Conservation (phyloP, 768 basidiomycete species). For the Amyloporia xantha region DNA sequence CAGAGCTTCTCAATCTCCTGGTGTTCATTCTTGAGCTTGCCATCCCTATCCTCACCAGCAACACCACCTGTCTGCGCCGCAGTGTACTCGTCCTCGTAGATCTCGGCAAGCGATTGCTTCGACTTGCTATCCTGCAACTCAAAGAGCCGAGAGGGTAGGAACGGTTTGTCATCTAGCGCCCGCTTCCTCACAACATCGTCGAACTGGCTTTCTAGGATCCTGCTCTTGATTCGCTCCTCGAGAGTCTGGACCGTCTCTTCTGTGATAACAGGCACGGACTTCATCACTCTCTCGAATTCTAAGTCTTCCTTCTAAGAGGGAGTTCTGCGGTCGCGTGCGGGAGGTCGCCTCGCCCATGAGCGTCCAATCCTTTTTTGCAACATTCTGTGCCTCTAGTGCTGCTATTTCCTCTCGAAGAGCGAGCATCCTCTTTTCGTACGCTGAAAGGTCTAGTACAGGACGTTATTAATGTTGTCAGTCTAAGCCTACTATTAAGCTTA, state of each 20-base stretch:
- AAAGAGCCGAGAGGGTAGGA: constrained; percentile 83
- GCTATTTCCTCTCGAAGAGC: constrained; percentile 74
- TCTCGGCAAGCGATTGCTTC: constrained; percentile 83
- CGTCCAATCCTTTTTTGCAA: constrained; percentile 87
- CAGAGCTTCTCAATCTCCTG: constrained; percentile 78
- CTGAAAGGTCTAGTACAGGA: constrained; percentile 49
- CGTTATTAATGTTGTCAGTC: not conserved
- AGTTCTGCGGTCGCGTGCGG: constrained; percentile 80
- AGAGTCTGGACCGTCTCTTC: constrained; percentile 77
- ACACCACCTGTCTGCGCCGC: constrained; percentile 53
- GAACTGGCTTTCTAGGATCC: constrained; percentile 79
- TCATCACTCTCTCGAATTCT: constrained; percentile 88
- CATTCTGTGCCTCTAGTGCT: constrained; percentile 78
- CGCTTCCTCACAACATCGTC: constrained; percentile 90
- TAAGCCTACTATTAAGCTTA: constrained; percentile 9
- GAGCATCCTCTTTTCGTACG: constrained; percentile 73
- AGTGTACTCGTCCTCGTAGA: constrained; percentile 91
- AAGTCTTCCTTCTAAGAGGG: constrained; percentile 89
- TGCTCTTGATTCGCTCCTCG: constrained; percentile 85
- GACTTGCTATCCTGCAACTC: constrained; percentile 89
- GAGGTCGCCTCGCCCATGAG: constrained; percentile 87
- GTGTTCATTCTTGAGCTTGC: constrained; percentile 83
- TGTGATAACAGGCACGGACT: constrained; percentile 82
- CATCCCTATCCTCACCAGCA: constrained; percentile 72
- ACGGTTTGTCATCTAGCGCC: constrained; percentile 75